Evolutionary conservation across 306 rosid genomes (phyloP).

Genomic region (Inga laurina): DNA sequence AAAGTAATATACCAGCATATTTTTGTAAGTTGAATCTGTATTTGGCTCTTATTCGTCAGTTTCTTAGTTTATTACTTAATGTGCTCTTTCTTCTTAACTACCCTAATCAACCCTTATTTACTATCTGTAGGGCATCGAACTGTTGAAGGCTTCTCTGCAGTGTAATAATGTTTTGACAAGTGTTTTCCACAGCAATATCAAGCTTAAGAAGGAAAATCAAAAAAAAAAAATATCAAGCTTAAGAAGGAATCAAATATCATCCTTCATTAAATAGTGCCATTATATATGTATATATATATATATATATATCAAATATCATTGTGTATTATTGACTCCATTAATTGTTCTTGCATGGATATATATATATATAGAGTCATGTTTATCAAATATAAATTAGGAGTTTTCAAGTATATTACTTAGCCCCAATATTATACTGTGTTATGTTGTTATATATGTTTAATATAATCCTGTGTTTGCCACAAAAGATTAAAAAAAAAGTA

Average conservation of each 20-base stretch:
- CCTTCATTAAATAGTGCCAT: not conserved
- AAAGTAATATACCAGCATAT: not conserved
- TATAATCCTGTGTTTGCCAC: not conserved
- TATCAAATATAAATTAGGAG: not conserved
- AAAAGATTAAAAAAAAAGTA: too few species aligned
- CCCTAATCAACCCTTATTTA: not conserved
- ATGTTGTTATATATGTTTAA: not conserved
- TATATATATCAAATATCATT: too few species aligned
- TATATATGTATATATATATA: fast-evolving
- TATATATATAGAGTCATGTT: too few species aligned
- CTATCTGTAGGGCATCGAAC: not conserved
- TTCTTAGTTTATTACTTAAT: not conserved
- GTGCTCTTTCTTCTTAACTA: not conserved
- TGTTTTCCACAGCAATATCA: not conserved
- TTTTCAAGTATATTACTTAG: too few species aligned
- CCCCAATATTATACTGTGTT: not conserved
- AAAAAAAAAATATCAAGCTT: too few species aligned
- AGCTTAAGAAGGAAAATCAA: not conserved
- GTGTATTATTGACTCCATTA: not conserved
- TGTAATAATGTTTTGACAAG: not conserved
- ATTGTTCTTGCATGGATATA: too few species aligned
- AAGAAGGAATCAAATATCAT: not conserved
- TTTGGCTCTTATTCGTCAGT: not conserved
- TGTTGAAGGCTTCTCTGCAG: not conserved
- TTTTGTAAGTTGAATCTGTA: not conserved